A percentile compares a stretch with the other conserved stretches of the same genome.
These are phyloP conservation scores for Aspergillus haitiensis DNA, from an alignment of 495 filamentous ascomycete genomes.

Conservation along the genomic window DNA sequence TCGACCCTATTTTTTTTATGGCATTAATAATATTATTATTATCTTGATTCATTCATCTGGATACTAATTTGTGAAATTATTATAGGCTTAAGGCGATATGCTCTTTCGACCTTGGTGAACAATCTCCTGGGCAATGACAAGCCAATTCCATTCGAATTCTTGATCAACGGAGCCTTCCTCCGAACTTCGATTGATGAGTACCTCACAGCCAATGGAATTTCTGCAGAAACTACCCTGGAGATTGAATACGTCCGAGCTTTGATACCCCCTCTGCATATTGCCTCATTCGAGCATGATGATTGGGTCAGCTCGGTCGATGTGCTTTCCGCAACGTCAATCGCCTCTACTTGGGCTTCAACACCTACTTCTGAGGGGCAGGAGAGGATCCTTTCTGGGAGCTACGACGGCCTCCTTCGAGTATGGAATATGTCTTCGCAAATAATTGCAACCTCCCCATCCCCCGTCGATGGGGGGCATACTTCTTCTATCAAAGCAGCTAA, in stretches of 20 bases:
- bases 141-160: constrained; percentile 92
- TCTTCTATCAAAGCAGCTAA: constrained; percentile 75
- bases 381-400: constrained; percentile 82
- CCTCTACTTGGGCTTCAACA: constrained; percentile 56
- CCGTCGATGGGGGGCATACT: constrained; percentile 67
- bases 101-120: constrained; percentile 89
- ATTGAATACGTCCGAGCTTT: constrained; percentile 92
- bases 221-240: constrained; percentile 78
- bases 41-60: background rate
- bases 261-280: constrained; percentile 80
- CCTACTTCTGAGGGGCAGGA: constrained; percentile 52
- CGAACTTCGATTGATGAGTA: constrained; percentile 87
- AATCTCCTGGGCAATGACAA: constrained; percentile 76
- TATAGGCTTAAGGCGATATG: constrained; percentile 80
- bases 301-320: constrained; percentile 95
- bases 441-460: constrained; percentile 65
- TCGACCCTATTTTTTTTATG: no score
- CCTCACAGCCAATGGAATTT: constrained; percentile 79
- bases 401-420: constrained; percentile 82
- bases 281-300: constrained; percentile 92
- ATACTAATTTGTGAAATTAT: constrained; percentile 19
- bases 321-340: constrained; percentile 63
- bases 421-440: constrained; percentile 85
- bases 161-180: constrained; percentile 87
- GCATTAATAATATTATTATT: background rate